These are phyloP conservation scores for Populus alba DNA, from an alignment of 345 rosid genomes.

Conservation along the genomic window DNA sequence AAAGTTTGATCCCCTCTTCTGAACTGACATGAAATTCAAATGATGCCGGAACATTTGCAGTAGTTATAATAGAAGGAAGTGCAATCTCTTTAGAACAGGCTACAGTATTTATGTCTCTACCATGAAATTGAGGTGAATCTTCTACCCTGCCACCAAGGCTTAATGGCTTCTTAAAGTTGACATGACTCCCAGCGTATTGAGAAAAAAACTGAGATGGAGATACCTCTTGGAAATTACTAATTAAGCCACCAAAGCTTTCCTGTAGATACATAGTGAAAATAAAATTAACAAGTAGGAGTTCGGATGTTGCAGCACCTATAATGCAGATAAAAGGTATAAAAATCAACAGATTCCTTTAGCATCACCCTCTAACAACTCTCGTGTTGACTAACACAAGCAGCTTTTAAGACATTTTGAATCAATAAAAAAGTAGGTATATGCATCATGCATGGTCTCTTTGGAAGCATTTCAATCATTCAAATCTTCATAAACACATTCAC, in stretches of 20 bases:
- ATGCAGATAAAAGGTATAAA: not conserved
- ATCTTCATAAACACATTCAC: slow-evolving; percentile 2
- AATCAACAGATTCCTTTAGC: not conserved
- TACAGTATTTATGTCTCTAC: slow-evolving; percentile 27
- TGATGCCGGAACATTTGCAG: slow-evolving; percentile 35
- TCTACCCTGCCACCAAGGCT: slow-evolving; percentile 28
- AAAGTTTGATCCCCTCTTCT: slow-evolving; percentile 75
- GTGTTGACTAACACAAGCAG: not conserved
- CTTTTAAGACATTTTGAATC: not conserved
- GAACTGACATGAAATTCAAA: slow-evolving; percentile 70
- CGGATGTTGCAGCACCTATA: not conserved
- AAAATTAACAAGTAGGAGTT: not conserved
- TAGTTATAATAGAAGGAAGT: slow-evolving; percentile 14
- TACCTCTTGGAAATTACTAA: slow-evolving; percentile 13
- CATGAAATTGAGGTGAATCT: slow-evolving; percentile 21
- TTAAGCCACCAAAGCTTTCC: slow-evolving; percentile 37
- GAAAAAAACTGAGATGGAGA: slow-evolving; percentile 29
- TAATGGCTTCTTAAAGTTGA: slow-evolving; percentile 20
- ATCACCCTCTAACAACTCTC: not conserved
- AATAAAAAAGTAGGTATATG: not conserved
- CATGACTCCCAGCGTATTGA: slow-evolving; percentile 22
- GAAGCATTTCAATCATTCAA: not conserved
- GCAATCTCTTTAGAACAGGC: slow-evolving; percentile 30
- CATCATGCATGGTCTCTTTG: not conserved
- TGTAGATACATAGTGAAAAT: slow-evolving; percentile 20